Percentiles rank a stretch among this genome's conserved stretches.
Evolutionary conservation across 2,329 filamentous ascomycete species (phyloP).

Genomic region (Dothidotthia symphoricarpi): DNA sequence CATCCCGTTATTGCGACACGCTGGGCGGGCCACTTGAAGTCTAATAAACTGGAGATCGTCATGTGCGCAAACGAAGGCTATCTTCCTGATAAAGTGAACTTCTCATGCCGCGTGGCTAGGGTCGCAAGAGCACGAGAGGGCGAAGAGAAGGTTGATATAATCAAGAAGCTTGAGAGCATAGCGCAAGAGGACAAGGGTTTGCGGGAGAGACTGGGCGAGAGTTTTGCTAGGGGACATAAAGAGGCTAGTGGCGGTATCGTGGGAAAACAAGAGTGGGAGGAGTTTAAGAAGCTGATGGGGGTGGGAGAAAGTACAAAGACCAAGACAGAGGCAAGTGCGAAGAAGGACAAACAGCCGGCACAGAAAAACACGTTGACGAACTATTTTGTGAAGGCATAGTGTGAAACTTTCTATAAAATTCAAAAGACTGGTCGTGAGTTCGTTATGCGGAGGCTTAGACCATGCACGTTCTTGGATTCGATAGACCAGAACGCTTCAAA

Average conservation of each 20-base stretch:
- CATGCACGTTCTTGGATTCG: too few species aligned
- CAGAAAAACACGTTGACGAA: conserved; percentile 38
- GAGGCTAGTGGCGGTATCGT: conserved; percentile 68
- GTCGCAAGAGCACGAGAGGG: conserved; percentile 53
- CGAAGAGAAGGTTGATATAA: conserved; percentile 60
- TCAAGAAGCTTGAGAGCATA: conserved; percentile 55
- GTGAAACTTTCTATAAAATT: too few species aligned
- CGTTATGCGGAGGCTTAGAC: too few species aligned
- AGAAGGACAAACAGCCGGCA: conserved; percentile 24
- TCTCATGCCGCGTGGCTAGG: conserved; percentile 62
- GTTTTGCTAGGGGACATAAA: conserved; percentile 65
- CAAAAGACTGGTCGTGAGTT: too few species aligned
- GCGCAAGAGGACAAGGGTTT: conserved; percentile 44
- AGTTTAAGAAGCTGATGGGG: conserved; percentile 59
- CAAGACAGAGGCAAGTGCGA: conserved; percentile 37
- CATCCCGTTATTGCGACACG: conserved; percentile 67
- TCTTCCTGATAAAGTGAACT: conserved; percentile 62
- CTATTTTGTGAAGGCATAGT: conserved; percentile 28
- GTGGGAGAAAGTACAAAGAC: conserved; percentile 56
- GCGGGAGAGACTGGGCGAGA: conserved; percentile 57
- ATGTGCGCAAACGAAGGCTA: conserved; percentile 68
- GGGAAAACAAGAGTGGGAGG: conserved; percentile 60
- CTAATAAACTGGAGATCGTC: conserved; percentile 60
- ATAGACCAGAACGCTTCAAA: too few species aligned
- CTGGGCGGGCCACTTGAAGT: conserved; percentile 62